These are phyloP conservation scores for Exophiala viscosa DNA, from an alignment of 2,329 filamentous ascomycete species.

Conservation along the genomic window DNA sequence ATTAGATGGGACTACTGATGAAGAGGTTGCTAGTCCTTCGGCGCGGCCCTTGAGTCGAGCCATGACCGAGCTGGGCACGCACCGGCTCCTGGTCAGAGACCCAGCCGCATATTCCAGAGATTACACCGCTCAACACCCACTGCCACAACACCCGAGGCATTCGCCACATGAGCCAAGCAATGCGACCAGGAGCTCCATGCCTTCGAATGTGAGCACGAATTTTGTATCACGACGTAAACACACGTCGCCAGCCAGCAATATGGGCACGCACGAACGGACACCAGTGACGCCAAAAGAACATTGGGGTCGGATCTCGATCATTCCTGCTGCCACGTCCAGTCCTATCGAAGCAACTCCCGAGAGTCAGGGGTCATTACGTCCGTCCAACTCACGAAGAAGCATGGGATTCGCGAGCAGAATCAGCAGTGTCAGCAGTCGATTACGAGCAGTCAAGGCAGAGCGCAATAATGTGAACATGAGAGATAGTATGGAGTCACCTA, in stretches of 20 bases:
- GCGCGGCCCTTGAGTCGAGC: constrained; percentile 42
- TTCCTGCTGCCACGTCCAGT: constrained; percentile 18
- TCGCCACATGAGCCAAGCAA: constrained; percentile 7
- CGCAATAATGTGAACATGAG: constrained; percentile 8
- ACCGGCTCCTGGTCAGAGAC: constrained; percentile 34
- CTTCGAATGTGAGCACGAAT: constrained; percentile 22
- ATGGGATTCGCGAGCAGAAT: constrained; percentile 27
- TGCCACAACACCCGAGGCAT: constrained; percentile 25
- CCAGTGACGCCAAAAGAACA: constrained; percentile 21
- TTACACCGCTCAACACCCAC: constrained; percentile 33
- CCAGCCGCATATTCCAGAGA: constrained; percentile 31
- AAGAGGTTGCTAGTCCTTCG: constrained; percentile 34
- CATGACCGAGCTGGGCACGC: constrained; percentile 39
- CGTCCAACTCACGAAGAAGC: constrained; percentile 19
- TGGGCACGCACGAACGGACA: constrained; percentile 11
- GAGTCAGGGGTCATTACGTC: constrained; percentile 6
- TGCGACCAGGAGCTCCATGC: constrained; percentile 22
- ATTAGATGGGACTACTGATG: constrained; percentile 32
- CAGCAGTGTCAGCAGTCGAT: constrained; percentile 25
- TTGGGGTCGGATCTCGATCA: constrained; percentile 26
- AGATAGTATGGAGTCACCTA: constrained; percentile 9
- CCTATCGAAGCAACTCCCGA: constrained; percentile 22
- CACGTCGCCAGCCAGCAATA: constrained; percentile 12
- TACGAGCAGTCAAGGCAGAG: constrained; percentile 25
- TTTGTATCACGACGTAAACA: constrained; percentile 26